Conservation (phyloP, 2,329 filamentous ascomycete genomes). For the Sporothrix dimorphospora region DNA sequence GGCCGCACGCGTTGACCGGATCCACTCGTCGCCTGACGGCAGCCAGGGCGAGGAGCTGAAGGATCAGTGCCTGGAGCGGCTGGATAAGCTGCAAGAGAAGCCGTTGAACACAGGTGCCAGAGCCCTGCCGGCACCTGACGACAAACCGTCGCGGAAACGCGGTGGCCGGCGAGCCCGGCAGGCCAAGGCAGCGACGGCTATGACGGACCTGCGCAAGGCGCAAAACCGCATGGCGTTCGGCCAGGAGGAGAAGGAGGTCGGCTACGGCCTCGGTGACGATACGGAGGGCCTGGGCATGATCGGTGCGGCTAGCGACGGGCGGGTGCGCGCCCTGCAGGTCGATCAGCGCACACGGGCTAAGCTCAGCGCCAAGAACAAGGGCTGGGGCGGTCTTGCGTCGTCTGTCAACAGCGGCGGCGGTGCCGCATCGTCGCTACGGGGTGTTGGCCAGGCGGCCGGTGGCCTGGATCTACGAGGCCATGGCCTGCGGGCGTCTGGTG, state of each 20-base stretch:
- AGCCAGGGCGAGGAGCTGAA: constrained; percentile 81
- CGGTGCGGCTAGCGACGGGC: constrained; percentile 83
- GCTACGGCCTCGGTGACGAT: constrained; percentile 82
- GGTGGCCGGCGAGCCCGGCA: constrained; percentile 88
- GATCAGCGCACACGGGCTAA: constrained; percentile 93
- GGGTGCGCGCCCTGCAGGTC: constrained; percentile 84
- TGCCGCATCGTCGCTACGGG: constrained; percentile 77
- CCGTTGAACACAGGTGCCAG: constrained; percentile 85
- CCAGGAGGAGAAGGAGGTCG: constrained; percentile 91
- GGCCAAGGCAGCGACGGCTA: constrained; percentile 93
- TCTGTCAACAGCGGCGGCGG: constrained; percentile 49
- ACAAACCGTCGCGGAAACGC: constrained; percentile 91
- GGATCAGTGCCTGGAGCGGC: constrained; percentile 77
- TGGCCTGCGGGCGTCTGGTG: constrained; percentile 79
- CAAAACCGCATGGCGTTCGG: constrained; percentile 97
- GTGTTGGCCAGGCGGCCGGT: constrained; percentile 68
- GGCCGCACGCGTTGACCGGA: constrained; percentile 87
- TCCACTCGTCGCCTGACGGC: constrained; percentile 80
- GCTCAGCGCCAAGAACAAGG: constrained; percentile 91
- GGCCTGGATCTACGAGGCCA: constrained; percentile 74
- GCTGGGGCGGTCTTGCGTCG: constrained; percentile 72
- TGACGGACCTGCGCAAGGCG: constrained; percentile 94
- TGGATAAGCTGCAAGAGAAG: constrained; percentile 92
- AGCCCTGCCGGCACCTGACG: constrained; percentile 88
- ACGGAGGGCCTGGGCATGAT: constrained; percentile 95